These are phyloP conservation scores for Cytospora mali DNA, from an alignment of 2,329 filamentous ascomycete species.

Conservation along the genomic window DNA sequence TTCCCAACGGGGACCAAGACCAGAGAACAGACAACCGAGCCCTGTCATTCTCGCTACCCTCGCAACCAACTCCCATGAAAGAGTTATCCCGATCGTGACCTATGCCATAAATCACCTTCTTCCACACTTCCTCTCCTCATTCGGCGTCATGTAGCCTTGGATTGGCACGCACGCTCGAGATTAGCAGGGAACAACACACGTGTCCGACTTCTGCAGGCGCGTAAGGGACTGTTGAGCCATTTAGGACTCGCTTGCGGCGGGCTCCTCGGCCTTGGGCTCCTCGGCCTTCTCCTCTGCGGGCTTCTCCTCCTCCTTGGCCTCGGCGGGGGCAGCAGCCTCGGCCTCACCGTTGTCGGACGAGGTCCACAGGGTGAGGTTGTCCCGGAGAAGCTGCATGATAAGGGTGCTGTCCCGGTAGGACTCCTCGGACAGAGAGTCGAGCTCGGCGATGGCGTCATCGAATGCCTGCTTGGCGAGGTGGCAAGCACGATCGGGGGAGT, in stretches of 20 bases:
- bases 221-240: constrained; percentile 31
- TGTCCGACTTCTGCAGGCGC: constrained; percentile 21
- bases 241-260: constrained; percentile 59
- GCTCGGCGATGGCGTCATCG: constrained; percentile 97
- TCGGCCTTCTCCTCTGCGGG: constrained; percentile 59
- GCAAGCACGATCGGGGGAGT: constrained; percentile 96
- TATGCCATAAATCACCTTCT: constrained; percentile 33
- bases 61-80: constrained; percentile 41
- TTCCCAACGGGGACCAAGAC: constrained; percentile 35
- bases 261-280: constrained; percentile 45
- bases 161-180: constrained; percentile 20
- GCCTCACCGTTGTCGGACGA: constrained; percentile 86
- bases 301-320: constrained; percentile 62
- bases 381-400: constrained; percentile 98
- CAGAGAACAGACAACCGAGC: constrained; percentile 40
- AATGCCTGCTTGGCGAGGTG: constrained; percentile 99
- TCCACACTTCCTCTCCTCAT: constrained; percentile 16
- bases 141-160: constrained; percentile 27
- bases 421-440: constrained; percentile 96
- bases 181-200: constrained; percentile 24
- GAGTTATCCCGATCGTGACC: constrained; percentile 39
- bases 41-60: constrained; percentile 43
- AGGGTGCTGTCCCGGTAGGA: constrained; percentile 98
- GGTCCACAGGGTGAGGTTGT: constrained; percentile 98
- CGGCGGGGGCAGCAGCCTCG: constrained; percentile 64